Evolutionary conservation across 139 green algal genomes (phyloP).

Genomic region (Trebouxia sp.): DNA sequence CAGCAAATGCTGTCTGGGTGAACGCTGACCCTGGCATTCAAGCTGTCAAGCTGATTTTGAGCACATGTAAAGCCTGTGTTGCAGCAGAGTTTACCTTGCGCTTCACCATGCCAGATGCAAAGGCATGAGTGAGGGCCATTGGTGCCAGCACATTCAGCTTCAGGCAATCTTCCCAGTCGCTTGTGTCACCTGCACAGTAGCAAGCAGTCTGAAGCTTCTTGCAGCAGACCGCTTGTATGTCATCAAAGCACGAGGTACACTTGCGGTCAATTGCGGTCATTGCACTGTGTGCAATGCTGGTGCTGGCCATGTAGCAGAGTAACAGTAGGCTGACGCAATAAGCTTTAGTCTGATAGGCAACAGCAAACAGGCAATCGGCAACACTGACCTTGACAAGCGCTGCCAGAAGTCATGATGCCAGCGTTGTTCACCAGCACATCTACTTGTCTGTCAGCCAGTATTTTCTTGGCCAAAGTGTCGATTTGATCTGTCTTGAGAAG

Average conservation of each 20-base stretch:
- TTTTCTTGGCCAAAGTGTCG: constrained; percentile 13
- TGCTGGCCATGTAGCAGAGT: neutral
- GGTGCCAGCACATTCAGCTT: constrained; percentile 44
- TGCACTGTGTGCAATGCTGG: neutral
- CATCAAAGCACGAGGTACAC: too few relatives aligned
- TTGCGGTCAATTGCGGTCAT: too few relatives aligned
- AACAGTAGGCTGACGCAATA: neutral
- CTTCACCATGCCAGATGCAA: constrained; percentile 48
- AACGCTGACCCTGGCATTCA: too few relatives aligned
- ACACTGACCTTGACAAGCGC: neutral
- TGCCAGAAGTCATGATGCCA: constrained; percentile 1
- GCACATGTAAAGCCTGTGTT: too few relatives aligned
- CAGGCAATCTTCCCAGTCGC: constrained; percentile 3
- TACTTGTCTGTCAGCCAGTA: neutral
- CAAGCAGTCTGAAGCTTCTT: too few relatives aligned
- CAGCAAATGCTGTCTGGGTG: too few relatives aligned
- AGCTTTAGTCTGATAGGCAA: neutral
- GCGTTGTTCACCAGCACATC: constrained; percentile 11
- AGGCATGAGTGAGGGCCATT: constrained; percentile 45
- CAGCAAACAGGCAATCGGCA: neutral
- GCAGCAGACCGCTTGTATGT: too few relatives aligned
- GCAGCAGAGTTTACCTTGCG: constrained; percentile 18
- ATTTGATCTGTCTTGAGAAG: constrained; percentile 13
- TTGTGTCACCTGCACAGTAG: constrained; percentile 22
- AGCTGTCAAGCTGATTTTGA: too few relatives aligned